Percentiles rank a stretch among this genome's conserved stretches.
phyloP scores from a whole-genome alignment of 345 rosid species.

The Eucalyptus dawsonii region DNA sequence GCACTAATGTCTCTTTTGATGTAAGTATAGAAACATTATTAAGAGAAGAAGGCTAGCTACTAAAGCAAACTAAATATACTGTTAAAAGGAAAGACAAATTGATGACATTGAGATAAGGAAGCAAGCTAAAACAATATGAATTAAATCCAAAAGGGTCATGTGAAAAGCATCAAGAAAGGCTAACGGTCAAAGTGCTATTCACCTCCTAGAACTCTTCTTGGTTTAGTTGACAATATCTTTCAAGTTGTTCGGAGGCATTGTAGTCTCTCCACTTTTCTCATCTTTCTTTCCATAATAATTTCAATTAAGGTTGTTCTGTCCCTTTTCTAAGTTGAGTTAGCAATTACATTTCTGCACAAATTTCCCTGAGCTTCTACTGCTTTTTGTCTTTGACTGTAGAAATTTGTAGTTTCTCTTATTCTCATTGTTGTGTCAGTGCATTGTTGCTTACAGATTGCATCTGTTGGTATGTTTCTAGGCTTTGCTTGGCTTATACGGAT shows the following conservation, averaged over 20 bases:
- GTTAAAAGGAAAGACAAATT: not conserved
- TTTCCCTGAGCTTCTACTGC: not conserved
- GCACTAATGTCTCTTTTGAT: not conserved
- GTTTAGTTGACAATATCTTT: not conserved
- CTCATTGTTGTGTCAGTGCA: not conserved
- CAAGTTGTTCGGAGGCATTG: not conserved
- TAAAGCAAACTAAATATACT: not conserved
- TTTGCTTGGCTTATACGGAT: constrained; percentile 52
- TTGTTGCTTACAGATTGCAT: not conserved
- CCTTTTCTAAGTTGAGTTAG: not conserved
- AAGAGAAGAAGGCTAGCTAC: not conserved
- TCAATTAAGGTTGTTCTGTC: not conserved
- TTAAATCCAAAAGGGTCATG: not conserved
- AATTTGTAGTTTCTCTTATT: not conserved
- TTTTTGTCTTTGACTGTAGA: not conserved
- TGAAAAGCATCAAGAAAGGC: not conserved
- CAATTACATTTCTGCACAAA: not conserved
- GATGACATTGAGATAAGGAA: not conserved
- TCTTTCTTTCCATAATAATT: not conserved
- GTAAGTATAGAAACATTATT: not conserved
- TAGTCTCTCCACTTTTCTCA: not conserved
- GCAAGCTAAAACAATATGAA: not conserved
- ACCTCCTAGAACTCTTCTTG: not conserved
- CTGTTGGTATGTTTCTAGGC: constrained; percentile 20
- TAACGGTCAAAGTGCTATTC: not conserved